phyloP scores from a whole-genome alignment of 2,329 filamentous ascomycete species.

The Talaromyces sp. region DNA sequence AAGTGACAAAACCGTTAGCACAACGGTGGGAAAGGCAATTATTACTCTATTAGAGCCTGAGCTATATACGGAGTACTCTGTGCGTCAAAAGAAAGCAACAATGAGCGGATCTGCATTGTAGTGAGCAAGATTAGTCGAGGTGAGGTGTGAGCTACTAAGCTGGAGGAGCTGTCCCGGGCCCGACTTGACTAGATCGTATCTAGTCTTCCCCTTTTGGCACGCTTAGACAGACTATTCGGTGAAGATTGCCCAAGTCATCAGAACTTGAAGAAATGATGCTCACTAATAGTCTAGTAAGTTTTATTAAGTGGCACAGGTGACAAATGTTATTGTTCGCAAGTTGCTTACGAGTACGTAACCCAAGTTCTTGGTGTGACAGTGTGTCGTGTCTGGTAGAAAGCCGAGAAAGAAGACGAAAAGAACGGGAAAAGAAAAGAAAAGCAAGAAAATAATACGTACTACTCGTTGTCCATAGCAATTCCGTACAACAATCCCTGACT shows the following conservation, averaged over 20 bases:
- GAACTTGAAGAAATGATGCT: background rate
- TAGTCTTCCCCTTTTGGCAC: background rate
- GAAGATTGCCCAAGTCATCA: background rate
- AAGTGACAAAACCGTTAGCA: background rate
- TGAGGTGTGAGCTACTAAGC: background rate
- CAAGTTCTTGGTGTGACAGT: background rate
- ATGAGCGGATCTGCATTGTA: background rate
- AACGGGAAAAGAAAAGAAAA: background rate
- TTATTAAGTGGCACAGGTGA: background rate
- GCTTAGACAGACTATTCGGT: too few relatives aligned
- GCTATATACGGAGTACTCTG: background rate
- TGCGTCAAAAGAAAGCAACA: background rate
- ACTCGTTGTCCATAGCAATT: background rate
- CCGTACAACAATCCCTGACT: background rate
- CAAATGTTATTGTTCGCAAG: background rate
- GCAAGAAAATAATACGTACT: background rate
- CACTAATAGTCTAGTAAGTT: background rate
- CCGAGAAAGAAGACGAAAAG: too few relatives aligned
- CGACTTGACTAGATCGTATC: background rate
- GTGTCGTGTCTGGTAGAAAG: background rate
- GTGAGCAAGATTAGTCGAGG: background rate
- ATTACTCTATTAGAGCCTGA: too few relatives aligned
- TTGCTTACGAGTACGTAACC: background rate
- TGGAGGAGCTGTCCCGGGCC: background rate
- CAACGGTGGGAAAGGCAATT: background rate